Base-by-base conservation (phyloP, 2,329 filamentous ascomycete genomes). In the Sphaceloma murrayae region DNA sequence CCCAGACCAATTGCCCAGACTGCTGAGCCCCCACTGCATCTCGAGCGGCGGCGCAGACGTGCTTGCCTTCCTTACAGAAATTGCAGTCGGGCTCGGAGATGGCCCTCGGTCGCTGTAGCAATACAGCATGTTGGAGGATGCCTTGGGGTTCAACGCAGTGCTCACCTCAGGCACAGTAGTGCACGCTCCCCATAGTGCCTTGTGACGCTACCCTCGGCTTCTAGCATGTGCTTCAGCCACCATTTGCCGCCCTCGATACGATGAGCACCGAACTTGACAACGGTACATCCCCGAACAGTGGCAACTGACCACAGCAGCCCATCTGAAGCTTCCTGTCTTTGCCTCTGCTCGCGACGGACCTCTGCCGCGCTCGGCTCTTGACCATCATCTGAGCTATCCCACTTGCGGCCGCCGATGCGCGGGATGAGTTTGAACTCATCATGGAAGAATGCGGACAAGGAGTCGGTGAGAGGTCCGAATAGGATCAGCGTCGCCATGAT, bases 181-280 rank as follows among this genome's bases (percentile, higher is more conserved):
- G 86, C 79, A 54, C 89, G 76, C 45, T 87, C 80, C 1, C 89
- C 89, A 67, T 95, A 95, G 9, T 75, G 65, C 42, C 66, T 61
- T 11, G 72, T 65, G 7, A 94, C 69, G 50, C 76, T 88, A 1
- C 83, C 84, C 60, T 94, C 85, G 49, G 77, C 72, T 34, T 70
- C 64, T 34, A 94, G 66, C 75, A 95, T 83, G 5, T 70, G 71
- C 7, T 78, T 77, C 47, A 96, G 70, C 86, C 88, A 96, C 34
- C 74, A 67, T 52, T 84, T 77, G 3, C 81, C 87, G 18, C 80
- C 82, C 60, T 96, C 87, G 17, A 94, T 81, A 33, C 80, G 81
- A 45, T 71, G 73, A 1, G 88, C 85, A 1, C 85, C 86, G 60
- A 96, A 93, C 61, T 96, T 96, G 53, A 96, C 82, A 18, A 95